These are phyloP conservation scores for Podila epicladia DNA, from an alignment of 192 early-diverging fungal species.

Conservation along the genomic window DNA sequence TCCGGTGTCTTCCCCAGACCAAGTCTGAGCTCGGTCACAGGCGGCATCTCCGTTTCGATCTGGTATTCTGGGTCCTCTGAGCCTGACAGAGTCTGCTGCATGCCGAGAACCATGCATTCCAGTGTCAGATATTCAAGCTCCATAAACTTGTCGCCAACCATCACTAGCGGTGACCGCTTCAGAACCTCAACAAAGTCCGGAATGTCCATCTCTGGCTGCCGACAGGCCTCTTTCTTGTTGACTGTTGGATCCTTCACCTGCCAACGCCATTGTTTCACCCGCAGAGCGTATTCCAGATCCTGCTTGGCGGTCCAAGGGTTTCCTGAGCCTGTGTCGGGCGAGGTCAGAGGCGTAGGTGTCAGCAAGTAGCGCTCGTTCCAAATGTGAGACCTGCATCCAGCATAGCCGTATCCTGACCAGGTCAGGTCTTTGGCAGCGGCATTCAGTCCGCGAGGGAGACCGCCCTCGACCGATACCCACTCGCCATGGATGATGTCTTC, in stretches of 20 bases:
- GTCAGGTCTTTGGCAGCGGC: conserved; percentile 2
- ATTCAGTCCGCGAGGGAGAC: not conserved
- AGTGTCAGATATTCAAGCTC: conserved; percentile 35
- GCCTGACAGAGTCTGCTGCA: conserved; percentile 10
- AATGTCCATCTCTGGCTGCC: conserved; percentile 26
- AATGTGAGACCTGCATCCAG: conserved; percentile 31
- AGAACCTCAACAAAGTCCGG: conserved; percentile 38
- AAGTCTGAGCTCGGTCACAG: conserved; percentile 20
- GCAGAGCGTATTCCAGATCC: conserved; percentile 18
- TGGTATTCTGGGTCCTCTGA: conserved; percentile 14
- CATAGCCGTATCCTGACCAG: conserved; percentile 42
- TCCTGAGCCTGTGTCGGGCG: not conserved
- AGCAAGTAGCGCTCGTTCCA: conserved; percentile 50
- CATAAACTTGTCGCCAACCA: conserved; percentile 47
- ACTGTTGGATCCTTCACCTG: not conserved
- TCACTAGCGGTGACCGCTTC: conserved; percentile 37
- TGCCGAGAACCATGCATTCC: conserved; percentile 35
- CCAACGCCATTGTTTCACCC: conserved; percentile 13
- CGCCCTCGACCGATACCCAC: conserved; percentile 5
- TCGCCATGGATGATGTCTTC: conserved; percentile 24
- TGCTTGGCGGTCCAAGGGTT: not conserved
- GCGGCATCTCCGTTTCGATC: conserved; percentile 32
- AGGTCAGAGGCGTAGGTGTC: conserved; percentile 5
- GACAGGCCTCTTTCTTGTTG: conserved; percentile 2
- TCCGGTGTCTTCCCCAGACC: not conserved